Base-by-base conservation (phyloP, 2,329 filamentous ascomycete species). In the Pseudomassariella vexata region DNA sequence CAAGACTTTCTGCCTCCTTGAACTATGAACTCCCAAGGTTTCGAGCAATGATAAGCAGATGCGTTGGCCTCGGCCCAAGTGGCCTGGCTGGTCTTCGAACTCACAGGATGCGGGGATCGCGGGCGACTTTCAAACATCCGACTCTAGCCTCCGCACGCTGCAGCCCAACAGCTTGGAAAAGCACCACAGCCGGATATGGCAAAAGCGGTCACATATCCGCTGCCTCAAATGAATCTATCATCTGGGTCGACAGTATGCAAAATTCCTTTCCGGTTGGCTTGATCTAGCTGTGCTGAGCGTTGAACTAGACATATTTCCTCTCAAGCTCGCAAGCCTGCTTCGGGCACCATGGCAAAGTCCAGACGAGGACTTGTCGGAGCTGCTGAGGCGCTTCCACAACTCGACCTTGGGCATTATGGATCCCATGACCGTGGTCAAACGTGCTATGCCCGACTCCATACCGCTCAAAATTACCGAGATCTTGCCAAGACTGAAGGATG, bases 181-280 rank as follows among this genome's bases (percentile, higher is more conserved):
- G 60, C 17, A 60, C 62, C 15, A 52, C 41, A 5, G 40, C 68
- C 9, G 76, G 73, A 31, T 75, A 77, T 43, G 70, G 83, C 47
- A 78, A 83, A 41, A 77, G 77, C 8, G 90, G 92, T 0, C 88
- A 95, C 49, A 95, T 96, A 45, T 66, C 72, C n/a, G 72, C 84
- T 9, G 71, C 68, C 3, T 63, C 80, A 2, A 83, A 89, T 46
- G 86, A 96, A 62, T 81, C 82, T 0, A 79, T 96, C 27, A 59
- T 95, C 6, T 98, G 94, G 63, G 81, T 96, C 50, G 88, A 94
- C 54, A 94, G 85, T 89, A 60, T 53, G 77, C 22, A 12, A 10
- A 9, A 34, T 40, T 22, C 3, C 9, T 10, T 27, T 23, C 8
- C n/a, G 17, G 5, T 9, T 23, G 9, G 19, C 12, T 9, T 20